Evolutionary conservation across 441 rosid genomes (phyloP).

Genomic region (Populus hybrid): DNA sequence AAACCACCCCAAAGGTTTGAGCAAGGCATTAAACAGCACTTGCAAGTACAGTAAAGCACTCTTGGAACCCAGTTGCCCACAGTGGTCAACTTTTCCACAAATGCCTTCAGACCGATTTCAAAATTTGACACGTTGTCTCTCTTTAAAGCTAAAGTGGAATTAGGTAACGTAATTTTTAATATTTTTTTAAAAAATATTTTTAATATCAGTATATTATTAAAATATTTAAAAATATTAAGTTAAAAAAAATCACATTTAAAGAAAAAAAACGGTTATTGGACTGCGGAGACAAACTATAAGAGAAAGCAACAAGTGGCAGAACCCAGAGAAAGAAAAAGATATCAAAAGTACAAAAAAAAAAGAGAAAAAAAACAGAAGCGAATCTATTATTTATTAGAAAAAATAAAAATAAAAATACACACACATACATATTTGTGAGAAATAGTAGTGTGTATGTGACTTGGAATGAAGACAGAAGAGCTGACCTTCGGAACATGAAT

Average conservation of each 20-base stretch:
- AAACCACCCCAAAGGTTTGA: neutral
- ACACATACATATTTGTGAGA: neutral
- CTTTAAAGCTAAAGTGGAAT: neutral
- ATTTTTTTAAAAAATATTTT: too few relatives aligned
- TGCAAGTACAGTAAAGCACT: slow-evolving; percentile 33
- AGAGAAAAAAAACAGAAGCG: too few relatives aligned
- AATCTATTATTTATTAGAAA: too few relatives aligned
- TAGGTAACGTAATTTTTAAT: too few relatives aligned
- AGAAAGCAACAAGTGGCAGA: slow-evolving; percentile 26
- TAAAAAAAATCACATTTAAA: too few relatives aligned
- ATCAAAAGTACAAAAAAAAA: slow-evolving; percentile 15
- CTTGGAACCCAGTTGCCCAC: slow-evolving; percentile 30
- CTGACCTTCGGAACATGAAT: slow-evolving; percentile 32
- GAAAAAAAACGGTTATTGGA: too few relatives aligned
- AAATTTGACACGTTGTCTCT: slow-evolving; percentile 31
- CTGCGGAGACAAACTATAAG: neutral
- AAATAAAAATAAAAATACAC: neutral
- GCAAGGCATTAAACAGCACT: slow-evolving; percentile 28
- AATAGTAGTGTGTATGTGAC: neutral
- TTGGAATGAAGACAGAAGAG: slow-evolving; percentile 26
- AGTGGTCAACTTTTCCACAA: slow-evolving; percentile 29
- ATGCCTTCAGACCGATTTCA: slow-evolving; percentile 25
- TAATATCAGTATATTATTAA: too few relatives aligned
- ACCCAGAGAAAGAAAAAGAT: slow-evolving; percentile 20
- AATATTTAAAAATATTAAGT: too few relatives aligned